Evolutionary conservation across 768 basidiomycete genomes (phyloP).

Genomic region (Pulveroboletus sp.): DNA sequence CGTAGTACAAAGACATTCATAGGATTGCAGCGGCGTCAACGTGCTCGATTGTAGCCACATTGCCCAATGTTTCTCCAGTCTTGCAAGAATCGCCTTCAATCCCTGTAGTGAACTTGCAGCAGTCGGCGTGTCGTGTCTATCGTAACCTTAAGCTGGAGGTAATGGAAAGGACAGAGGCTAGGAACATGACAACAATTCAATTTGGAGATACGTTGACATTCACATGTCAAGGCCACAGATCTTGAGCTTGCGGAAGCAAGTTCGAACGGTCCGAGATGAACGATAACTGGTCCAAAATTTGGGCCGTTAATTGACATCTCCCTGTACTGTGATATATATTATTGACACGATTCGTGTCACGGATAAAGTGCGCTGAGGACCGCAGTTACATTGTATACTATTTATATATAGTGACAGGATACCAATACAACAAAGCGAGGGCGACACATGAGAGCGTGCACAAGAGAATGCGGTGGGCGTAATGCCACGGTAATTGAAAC

Average conservation of each 20-base stretch:
- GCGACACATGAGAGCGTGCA: not conserved
- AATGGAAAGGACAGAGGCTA: slow-evolving; percentile 6
- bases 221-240: not conserved
- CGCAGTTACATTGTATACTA: slow-evolving; percentile 1
- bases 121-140: slow-evolving; percentile 36
- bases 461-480: not conserved
- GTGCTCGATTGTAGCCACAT: slow-evolving; percentile 22
- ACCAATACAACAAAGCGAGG: slow-evolving; percentile 22
- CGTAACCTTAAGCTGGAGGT: slow-evolving; percentile 30
- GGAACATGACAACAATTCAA: slow-evolving; percentile 13
- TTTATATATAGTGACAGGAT: not conserved
- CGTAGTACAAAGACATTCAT: not conserved
- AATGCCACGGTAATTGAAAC: not conserved
- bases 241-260: not conserved
- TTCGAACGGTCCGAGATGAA: slow-evolving; percentile 4
- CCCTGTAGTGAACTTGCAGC: slow-evolving; percentile 28
- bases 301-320: not conserved
- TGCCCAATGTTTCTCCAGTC: slow-evolving; percentile 17
- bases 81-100: slow-evolving; percentile 23
- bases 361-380: not conserved
- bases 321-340: not conserved
- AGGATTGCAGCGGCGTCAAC: slow-evolving; percentile 36
- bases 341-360: not conserved
- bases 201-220: slow-evolving; percentile 10
- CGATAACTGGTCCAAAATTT: not conserved